Evolutionary conservation across 2,329 filamentous ascomycete genomes (phyloP).

Genomic region (Arthrobotrys conoides): DNA sequence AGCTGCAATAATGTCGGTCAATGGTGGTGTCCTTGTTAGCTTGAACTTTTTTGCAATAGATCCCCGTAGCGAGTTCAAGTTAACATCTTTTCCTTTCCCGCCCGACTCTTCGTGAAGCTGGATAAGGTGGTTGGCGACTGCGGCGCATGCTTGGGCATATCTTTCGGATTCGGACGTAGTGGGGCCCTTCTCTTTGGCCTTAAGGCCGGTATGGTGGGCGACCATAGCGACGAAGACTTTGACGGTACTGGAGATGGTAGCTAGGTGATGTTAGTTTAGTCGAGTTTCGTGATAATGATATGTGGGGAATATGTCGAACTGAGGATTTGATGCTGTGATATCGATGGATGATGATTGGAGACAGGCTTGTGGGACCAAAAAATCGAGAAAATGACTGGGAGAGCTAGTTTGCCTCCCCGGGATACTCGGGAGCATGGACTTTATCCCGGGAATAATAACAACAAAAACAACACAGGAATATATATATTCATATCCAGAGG

Average conservation of each 20-base stretch:
- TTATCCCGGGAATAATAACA: background rate
- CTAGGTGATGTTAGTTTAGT: background rate
- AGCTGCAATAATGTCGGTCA: constrained; percentile 97
- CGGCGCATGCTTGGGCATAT: constrained; percentile 92
- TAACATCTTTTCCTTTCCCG: constrained; percentile 85
- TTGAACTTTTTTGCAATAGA: constrained; percentile 94
- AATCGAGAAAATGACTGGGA: constrained; percentile 72
- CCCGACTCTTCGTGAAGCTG: constrained; percentile 90
- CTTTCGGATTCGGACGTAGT: constrained; percentile 93
- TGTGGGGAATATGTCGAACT: background rate
- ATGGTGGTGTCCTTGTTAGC: constrained; percentile 85
- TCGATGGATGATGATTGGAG: constrained; percentile 24
- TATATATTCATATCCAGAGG: too few relatives aligned
- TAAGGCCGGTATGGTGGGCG: constrained; percentile 53
- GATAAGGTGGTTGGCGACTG: constrained; percentile 93
- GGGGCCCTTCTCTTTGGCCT: constrained; percentile 76
- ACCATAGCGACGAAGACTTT: constrained; percentile 63
- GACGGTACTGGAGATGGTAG: background rate
- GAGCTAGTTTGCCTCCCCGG: constrained; percentile 72
- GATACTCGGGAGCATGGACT: constrained; percentile 71
- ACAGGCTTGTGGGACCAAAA: constrained; percentile 67
- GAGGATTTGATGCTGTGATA: constrained; percentile 9
- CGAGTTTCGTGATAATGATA: background rate
- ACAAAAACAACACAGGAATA: constrained; percentile 6
- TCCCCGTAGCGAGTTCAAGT: constrained; percentile 87